Conservation (phyloP, 169 alveolate species). For the Plasmodium billcollinsi region DNA sequence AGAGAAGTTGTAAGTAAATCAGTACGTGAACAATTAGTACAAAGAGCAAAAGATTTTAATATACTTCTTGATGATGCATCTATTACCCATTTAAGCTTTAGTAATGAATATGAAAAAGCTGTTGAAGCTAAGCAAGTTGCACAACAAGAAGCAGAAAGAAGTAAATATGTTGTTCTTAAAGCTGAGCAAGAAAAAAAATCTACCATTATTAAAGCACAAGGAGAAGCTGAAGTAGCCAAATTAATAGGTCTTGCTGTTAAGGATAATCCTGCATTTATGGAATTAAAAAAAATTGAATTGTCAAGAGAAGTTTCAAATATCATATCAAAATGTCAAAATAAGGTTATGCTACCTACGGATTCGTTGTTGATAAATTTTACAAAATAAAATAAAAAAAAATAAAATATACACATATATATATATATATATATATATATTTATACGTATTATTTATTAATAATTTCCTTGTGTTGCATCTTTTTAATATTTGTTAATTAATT, state of each 20-base stretch:
- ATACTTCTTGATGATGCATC: constrained; percentile 97
- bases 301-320: constrained; percentile 95
- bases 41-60: constrained; percentile 96
- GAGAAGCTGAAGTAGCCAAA: constrained; percentile 96
- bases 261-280: constrained; percentile 93
- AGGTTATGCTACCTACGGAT: constrained; percentile 83
- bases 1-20: constrained; percentile 94
- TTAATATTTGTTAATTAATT: constrained; percentile 1
- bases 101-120: constrained; percentile 95
- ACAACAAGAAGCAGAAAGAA: constrained; percentile 97
- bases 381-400: constrained; percentile 20
- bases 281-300: constrained; percentile 95
- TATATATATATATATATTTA: background rate
- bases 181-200: constrained; percentile 97
- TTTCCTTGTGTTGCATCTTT: background rate
- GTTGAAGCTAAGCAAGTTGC: constrained; percentile 99
- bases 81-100: constrained; percentile 93
- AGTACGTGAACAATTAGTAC: constrained; percentile 93
- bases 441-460: background rate
- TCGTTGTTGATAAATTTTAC: constrained; percentile 78
- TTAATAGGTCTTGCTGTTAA: constrained; percentile 89
- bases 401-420: background rate
- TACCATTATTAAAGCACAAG: constrained; percentile 97
- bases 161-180: constrained; percentile 94
- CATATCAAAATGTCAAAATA: constrained; percentile 92